Conservation (phyloP, 495 filamentous ascomycete species). For the Chaetomidium leptoderma region DNA sequence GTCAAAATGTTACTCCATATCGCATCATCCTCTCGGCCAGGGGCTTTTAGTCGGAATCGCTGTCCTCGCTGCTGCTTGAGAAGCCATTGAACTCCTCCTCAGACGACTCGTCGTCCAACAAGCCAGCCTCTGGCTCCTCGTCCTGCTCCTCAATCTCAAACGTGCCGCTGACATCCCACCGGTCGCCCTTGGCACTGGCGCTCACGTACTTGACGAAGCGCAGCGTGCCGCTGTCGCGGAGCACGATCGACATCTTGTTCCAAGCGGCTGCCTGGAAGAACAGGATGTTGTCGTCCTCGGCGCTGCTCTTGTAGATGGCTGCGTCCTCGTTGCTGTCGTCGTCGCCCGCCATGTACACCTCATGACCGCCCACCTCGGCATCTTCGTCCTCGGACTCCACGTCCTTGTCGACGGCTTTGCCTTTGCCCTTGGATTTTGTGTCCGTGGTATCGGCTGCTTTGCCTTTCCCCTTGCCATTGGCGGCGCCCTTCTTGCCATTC, state of each 20-base stretch:
- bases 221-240: conserved; percentile 80
- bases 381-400: conserved; percentile 31
- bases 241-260: conserved; percentile 84
- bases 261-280: conserved; percentile 84
- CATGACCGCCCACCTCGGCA: conserved; percentile 72
- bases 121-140: conserved; percentile 30
- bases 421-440: conserved; percentile 21
- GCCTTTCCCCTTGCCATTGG: conserved; percentile 39
- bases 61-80: conserved; percentile 38
- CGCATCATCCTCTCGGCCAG: background rate
- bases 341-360: conserved; percentile 88
- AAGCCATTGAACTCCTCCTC: conserved; percentile 49
- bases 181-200: conserved; percentile 71
- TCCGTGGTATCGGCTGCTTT: conserved; percentile 38
- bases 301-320: conserved; percentile 74
- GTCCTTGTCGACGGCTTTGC: conserved; percentile 25
- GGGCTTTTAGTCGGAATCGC: conserved; percentile 38
- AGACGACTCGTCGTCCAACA: conserved; percentile 39
- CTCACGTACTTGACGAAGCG: conserved; percentile 97
- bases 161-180: conserved; percentile 83
- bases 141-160: conserved; percentile 55
- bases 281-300: conserved; percentile 87
- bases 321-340: conserved; percentile 72
- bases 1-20: background rate
- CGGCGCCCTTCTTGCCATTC: conserved; percentile 42